Evolutionary conservation across 306 rosid species (phyloP), one percentile per base, ranked within the genome.

Genomic region (Oxytropis ochrocephala): DNA sequence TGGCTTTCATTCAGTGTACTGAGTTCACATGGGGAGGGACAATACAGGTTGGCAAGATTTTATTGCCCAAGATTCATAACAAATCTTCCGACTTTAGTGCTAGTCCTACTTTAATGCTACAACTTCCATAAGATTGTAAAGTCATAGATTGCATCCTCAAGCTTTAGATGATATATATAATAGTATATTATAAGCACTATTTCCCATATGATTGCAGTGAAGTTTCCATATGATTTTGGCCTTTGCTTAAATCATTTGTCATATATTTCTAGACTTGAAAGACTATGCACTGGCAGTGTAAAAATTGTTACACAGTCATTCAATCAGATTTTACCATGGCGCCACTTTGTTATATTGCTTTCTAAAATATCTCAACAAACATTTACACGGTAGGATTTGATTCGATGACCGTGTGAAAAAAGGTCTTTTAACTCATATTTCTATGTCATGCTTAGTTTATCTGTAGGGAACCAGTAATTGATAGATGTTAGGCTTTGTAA

Each of bases 21-120:
- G 56, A 49, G 64, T 66, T 71, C 81, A 80, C 81, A 67, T 76
- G 84, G 81, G 78, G 75, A 66, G 57, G 81, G 78, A 65, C 68
- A 51, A 80, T 71, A 46, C 57, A 46, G 57, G 72, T 75, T 29
- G 38, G 72, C 53, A 66, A 11, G 70, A 21, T 51, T 75, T 71
- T 75, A 70, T 71, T 80, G 65, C 78, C 63, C 53, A 6, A 60
- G 65, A 80, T 57, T 21, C 56, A 14, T 3, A 17, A 61, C 27
- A 17, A 75, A 67, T 33, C 58, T 44, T 80, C 27, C 78, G 64
- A 38, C 72, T 76, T 67, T 43, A 16, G 42, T 72, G 67, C 41
- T 59, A 13, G 66, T 51, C 43, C 11, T 21, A 46, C 73, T 36
- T 71, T 33, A 11, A 47, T 47, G 56, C 21, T 14, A 72, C 64